Base-by-base conservation (phyloP, 1,284 basidiomycete genomes). In the Blastosporella zonata region DNA sequence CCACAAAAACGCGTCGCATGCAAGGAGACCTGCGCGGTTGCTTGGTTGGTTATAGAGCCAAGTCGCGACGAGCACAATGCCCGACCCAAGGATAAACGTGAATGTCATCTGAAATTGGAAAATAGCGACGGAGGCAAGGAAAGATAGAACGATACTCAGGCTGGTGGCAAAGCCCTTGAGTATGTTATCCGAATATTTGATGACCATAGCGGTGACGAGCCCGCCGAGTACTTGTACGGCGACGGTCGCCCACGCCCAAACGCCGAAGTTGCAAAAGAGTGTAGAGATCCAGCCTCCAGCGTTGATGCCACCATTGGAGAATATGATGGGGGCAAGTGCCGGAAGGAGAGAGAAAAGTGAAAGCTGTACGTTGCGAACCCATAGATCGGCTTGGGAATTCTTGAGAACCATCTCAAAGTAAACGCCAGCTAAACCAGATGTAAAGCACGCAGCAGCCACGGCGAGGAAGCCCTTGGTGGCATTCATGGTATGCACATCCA, bases 331-430 rank as follows among this genome's bases (percentile, higher is more conserved):
- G 5, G 90, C 71, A 36, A 96, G 70, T 2, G 95, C 95, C 1
- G 96, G 96, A 38, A 95, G 72, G 38, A 99, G 78, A 21, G 93
- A 96, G 72, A 97, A 98, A 50, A 93, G 77, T 20, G 93, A 97
- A 10, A 99, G 80, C 65, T 98, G 96, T 43, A 97, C 90, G 69
- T 98, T 99, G 59, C 96, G 87, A 48, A 96, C 87, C 95, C 95
- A 97, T 6, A 98, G 79, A 67, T 97, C 93, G 15, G 84, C 82
- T 57, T 84, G 82, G 8, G 90, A 91, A 58, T 83, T 87, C 71
- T 98, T 98, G 62, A 98, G 77, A 15, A 98, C 92, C 86, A 95
- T 94, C 72, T 98, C 96, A 61, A 98, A 97, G 73, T 98, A 98
- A 22, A 97, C 96, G 10, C 96, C 95, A 0, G 96, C 96, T n/a